Base-by-base conservation (phyloP, 225 moss, liverwort and hornwort genomes). In the Physcomitrium patens region DNA sequence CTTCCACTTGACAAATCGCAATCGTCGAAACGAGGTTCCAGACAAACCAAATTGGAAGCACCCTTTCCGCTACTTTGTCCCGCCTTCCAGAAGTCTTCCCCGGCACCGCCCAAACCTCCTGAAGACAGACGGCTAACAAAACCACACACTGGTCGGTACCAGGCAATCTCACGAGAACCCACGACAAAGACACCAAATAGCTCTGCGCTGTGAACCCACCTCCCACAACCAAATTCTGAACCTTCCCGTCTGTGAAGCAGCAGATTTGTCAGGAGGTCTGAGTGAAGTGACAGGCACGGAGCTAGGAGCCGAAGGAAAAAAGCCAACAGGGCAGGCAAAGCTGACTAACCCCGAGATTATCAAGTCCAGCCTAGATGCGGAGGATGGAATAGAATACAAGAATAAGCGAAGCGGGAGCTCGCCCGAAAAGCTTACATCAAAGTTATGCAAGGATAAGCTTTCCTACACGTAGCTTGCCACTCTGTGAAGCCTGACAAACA, bases 361-460 rank as follows among this genome's bases (percentile, higher is more conserved):
- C 31, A 37, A 15, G 12, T 49, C 12, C 12, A 49, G 49, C 15
- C 49, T 12, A 49, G 49, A 7, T 37, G 31, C 5, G 31, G 53
- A 54, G 53, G 53, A 54, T 54, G 7, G 53, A 54, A 54, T 2
- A 54, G 53, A 54, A 54, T 54, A 54, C 10, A n/a, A 37, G 31
- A 37, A 37, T 37, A 37, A 37, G 31, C 2, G 31, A 18, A 54
- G 1, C 51, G 9, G 2, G 8, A 16, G 18, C 42, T 16, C 47
- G 41, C 63, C 63, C 63, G 17, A 42, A 42, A 44, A 65, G 10
- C 74, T 74, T 6, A 43, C 2, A 65, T n/a, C 55, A 1, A 49
- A 49, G 49, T 12, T 65, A 41, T 10, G 3, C 41, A 24, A 20
- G 19, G 43, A 17, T 58, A 26, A 26, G 58, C 12, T 58, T 58